Evolutionary conservation across 352 stramenopile genomes (phyloP).

Genomic region (Globisporangium barbulae): DNA sequence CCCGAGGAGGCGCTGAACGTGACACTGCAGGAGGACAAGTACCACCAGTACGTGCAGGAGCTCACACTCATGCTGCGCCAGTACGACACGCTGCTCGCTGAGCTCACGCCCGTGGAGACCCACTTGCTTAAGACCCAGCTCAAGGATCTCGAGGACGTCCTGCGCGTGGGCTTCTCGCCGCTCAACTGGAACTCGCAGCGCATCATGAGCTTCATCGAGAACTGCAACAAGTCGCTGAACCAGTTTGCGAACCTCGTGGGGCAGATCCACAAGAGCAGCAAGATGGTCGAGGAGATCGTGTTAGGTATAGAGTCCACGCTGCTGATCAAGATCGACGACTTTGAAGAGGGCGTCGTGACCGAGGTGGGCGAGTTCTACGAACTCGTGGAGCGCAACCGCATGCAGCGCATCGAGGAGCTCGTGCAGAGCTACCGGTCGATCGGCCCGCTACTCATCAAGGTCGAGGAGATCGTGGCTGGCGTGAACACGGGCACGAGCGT

Average conservation of each 20-base stretch:
- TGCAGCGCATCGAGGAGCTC: constrained; percentile 89
- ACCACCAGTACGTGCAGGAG: constrained; percentile 92
- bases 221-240: constrained; percentile 90
- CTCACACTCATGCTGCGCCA: constrained; percentile 90
- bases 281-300: constrained; percentile 95
- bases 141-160: constrained; percentile 82
- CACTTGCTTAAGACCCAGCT: constrained; percentile 89
- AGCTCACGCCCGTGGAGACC: constrained; percentile 88
- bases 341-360: constrained; percentile 84
- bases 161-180: constrained; percentile 90
- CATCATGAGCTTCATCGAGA: constrained; percentile 94
- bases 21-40: constrained; percentile 96
- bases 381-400: constrained; percentile 89
- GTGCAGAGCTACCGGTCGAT: constrained; percentile 94
- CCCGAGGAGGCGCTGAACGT: constrained; percentile 95
- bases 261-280: constrained; percentile 94
- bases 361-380: constrained; percentile 95
- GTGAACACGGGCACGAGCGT: constrained; percentile 90
- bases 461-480: constrained; percentile 94
- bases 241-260: constrained; percentile 92
- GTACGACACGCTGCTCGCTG: constrained; percentile 85
- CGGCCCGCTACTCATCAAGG: constrained; percentile 92
- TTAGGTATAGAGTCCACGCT: constrained; percentile 87
- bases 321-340: constrained; percentile 92
- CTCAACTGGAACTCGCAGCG: constrained; percentile 97